phyloP scores from a whole-genome alignment of 176 grass and related monocot species.

The Eragrostis nindensis region DNA sequence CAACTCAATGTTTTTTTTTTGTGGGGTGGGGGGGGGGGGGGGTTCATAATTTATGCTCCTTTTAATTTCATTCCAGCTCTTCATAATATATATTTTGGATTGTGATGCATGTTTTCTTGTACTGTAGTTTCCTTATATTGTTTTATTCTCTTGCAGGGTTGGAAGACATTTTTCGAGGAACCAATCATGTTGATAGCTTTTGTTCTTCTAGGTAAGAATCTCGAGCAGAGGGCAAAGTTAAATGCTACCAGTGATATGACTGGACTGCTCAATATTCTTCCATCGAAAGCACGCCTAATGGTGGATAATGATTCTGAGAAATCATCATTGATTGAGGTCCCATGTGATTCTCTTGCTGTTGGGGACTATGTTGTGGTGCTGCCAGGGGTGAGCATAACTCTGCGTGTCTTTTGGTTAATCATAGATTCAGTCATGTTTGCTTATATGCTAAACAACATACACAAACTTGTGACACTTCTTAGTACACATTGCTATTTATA shows the following conservation, averaged over 20 bases:
- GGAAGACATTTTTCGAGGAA: conserved; percentile 99
- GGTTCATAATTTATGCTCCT: conserved; percentile 33
- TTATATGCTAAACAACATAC: conserved; percentile 25
- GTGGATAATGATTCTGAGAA: conserved; percentile 68
- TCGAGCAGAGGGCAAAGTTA: conserved; percentile 92
- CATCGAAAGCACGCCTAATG: conserved; percentile 84
- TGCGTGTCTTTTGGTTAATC: conserved; percentile 30
- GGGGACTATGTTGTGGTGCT: conserved; percentile 80
- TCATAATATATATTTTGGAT: conserved; percentile 23
- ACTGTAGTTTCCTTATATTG: conserved; percentile 34
- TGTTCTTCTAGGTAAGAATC: conserved; percentile 94
- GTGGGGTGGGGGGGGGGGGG: too few species aligned
- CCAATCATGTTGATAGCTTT: conserved; percentile 99
- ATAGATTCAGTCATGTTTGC: conserved; percentile 8
- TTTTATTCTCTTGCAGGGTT: conserved; percentile 70
- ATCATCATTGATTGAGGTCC: conserved; percentile 83
- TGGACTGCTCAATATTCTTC: conserved; percentile 90
- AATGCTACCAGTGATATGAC: conserved; percentile 99
- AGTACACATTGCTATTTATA: conserved; percentile 12
- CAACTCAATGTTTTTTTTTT: too few species aligned
- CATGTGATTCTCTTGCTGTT: conserved; percentile 82
- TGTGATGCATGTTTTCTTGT: not conserved
- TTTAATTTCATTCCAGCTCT: conserved; percentile 31
- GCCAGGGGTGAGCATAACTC: conserved; percentile 74
- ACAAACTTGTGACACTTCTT: not conserved